Evolutionary conservation across 1,139 yeast genomes (phyloP), one percentile per base, ranked within the genome.

Genomic region (Pichia sp.): DNA sequence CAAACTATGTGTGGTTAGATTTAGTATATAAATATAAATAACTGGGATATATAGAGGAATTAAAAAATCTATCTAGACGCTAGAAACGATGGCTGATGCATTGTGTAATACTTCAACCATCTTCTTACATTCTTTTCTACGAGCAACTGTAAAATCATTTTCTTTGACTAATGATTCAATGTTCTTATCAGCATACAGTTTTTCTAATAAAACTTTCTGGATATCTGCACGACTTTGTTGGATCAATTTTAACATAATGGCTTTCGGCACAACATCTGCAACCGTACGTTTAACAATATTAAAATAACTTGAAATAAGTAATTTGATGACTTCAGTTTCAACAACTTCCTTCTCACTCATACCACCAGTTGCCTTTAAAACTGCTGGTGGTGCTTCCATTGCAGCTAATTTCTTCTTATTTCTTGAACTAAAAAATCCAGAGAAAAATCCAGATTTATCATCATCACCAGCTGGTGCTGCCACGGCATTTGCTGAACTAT

Each of bases 301-400:
- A 69, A 82, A 92, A 67, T 92, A 92, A 29, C 97, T 87, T 43
- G 83, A 79, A 56, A 92, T 92, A 61, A 92, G 75, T 55, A 92
- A 74, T 70, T 92, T 92, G 63, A 92, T 92, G 35, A 92, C 97
- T 61, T 92, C 98, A 0, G 97, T 92, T 67, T 92, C 98, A 80
- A 87, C 84, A 31, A 90, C 80, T 68, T 92, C 98, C 57, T 97
- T 82, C 63, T 92, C 98, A 25, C 95, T 79, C 87, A 92, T 82
- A 48, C 86, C 81, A 37, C 97, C 97, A 25, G 95, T 81, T 6
- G 98, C 98, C 65, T 92, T 85, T 63, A 92, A 78, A 12, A 89
- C 90, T 34, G 95, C 80, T 37, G 98, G 98, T 41, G 98, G 98
- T 2, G 96, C 90, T 65, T 92, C 98, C 95, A 92, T 87, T 29